These are phyloP conservation scores for Aegilops tauschii DNA, from an alignment of 176 grass and related monocot genomes.

Conservation along the genomic window DNA sequence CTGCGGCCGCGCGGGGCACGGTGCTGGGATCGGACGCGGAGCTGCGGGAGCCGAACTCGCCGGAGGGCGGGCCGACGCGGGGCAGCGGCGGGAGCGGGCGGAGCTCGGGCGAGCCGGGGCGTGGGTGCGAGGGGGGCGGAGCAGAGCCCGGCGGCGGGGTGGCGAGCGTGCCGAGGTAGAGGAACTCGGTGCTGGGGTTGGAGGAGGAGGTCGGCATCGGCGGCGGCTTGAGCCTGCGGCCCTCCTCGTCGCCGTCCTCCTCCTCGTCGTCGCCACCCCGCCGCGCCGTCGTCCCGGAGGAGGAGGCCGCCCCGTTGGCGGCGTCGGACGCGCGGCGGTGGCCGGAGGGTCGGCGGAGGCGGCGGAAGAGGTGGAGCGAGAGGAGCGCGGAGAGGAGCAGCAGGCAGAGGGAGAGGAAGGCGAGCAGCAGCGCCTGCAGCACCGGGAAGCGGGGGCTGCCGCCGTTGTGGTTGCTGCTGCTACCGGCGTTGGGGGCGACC, in stretches of 20 bases:
- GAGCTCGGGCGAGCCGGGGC: slow-evolving; percentile 53
- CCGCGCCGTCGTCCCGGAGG: background rate
- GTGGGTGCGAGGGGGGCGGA: background rate
- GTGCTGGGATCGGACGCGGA: background rate
- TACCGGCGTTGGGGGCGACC: slow-evolving; percentile 15
- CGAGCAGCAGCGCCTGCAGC: slow-evolving; percentile 51
- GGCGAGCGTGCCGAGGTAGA: slow-evolving; percentile 60
- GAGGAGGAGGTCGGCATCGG: slow-evolving; percentile 55
- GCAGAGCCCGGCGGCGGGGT: background rate
- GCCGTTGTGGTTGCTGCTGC: background rate
- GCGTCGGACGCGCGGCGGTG: background rate
- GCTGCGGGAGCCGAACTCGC: slow-evolving; percentile 36
- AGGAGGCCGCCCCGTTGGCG: background rate
- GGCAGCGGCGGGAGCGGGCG: slow-evolving; percentile 60
- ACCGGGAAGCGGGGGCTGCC: slow-evolving; percentile 4
- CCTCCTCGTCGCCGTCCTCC: slow-evolving; percentile 38
- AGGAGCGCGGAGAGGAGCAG: slow-evolving; percentile 41
- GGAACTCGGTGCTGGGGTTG: slow-evolving; percentile 60
- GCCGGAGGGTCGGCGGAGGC: background rate
- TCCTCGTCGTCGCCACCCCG: background rate
- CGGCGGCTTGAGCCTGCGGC: slow-evolving; percentile 50
- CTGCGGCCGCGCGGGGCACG: background rate
- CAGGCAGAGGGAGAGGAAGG: slow-evolving; percentile 43
- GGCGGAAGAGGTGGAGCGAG: slow-evolving; percentile 49
- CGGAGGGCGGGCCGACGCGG: slow-evolving; percentile 36